These are phyloP conservation scores for Candida succiphila DNA, from an alignment of 805 yeast species.

Conservation along the genomic window DNA sequence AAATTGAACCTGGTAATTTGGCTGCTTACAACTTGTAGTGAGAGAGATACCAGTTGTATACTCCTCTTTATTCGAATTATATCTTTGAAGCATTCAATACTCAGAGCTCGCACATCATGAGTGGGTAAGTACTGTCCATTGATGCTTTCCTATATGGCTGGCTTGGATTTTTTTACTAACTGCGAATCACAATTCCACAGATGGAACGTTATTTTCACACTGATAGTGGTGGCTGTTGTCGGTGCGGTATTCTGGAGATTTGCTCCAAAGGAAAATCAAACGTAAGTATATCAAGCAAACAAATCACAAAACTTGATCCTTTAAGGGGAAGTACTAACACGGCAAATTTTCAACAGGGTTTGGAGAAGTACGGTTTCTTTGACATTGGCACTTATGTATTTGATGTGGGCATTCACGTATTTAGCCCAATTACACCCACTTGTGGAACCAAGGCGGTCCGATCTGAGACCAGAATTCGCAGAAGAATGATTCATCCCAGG, in stretches of 20 bases:
- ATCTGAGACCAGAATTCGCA: conserved; percentile 72
- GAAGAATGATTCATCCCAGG: conserved; percentile 12
- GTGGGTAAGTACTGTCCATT: conserved; percentile 15
- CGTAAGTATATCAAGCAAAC: conserved; percentile 32
- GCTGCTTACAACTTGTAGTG: no score
- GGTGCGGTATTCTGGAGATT: conserved; percentile 70
- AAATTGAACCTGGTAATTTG: no score
- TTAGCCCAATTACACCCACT: conserved; percentile 83
- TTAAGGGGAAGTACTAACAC: not conserved
- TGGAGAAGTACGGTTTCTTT: conserved; percentile 69
- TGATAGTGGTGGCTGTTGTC: conserved; percentile 45
- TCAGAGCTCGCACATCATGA: conserved; percentile 4
- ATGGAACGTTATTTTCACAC: conserved; percentile 60
- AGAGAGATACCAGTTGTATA: no score
- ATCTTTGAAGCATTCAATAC: no score
- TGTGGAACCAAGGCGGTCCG: conserved; percentile 84
- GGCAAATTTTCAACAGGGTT: conserved; percentile 35
- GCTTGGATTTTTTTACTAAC: no score
- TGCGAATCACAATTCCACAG: no score
- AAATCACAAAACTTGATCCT: not conserved
- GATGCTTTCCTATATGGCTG: no score
- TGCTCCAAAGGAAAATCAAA: conserved; percentile 77
- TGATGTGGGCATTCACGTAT: conserved; percentile 76
- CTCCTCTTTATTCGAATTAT: no score
- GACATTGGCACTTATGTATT: conserved; percentile 55